Conservation (phyloP, 208 protist species). For the Acanthamoeba lenticulata region DNA sequence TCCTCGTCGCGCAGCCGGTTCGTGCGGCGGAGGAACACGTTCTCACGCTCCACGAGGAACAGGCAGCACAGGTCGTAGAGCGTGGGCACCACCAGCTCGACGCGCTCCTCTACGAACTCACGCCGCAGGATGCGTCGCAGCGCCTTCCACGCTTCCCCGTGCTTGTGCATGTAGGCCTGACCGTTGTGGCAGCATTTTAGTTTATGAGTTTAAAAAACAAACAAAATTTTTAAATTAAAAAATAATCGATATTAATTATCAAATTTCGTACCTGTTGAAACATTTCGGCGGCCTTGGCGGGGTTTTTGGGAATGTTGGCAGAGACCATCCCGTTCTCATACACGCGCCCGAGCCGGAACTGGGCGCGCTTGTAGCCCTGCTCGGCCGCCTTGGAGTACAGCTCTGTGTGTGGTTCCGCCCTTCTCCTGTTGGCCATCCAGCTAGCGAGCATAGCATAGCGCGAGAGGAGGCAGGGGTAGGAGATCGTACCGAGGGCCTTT, state of each 20-base stretch:
- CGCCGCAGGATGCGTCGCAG: neutral
- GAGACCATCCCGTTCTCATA: neutral
- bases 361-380: conserved; percentile 58
- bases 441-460: too few relatives aligned
- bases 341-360: conserved; percentile 6
- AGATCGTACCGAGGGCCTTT: neutral
- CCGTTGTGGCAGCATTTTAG: too few relatives aligned
- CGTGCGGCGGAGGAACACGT: neutral
- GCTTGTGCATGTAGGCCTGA: conserved; percentile 30
- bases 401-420: too few relatives aligned
- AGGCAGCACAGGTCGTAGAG: conserved; percentile 58
- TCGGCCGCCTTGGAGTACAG: conserved; percentile 20
- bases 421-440: too few relatives aligned
- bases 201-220: too few relatives aligned
- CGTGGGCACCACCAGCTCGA: conserved; percentile 33
- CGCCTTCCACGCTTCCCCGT: conserved; percentile 12
- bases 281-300: conserved; percentile 19
- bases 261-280: neutral
- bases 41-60: conserved; percentile 30
- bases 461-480: neutral
- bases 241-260: neutral
- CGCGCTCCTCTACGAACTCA: conserved; percentile 6
- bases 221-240: too few relatives aligned
- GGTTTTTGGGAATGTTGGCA: neutral
- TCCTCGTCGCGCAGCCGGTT: neutral